Conservation (phyloP, 768 basidiomycete genomes). For the Phanerodontia chrysosporium region DNA sequence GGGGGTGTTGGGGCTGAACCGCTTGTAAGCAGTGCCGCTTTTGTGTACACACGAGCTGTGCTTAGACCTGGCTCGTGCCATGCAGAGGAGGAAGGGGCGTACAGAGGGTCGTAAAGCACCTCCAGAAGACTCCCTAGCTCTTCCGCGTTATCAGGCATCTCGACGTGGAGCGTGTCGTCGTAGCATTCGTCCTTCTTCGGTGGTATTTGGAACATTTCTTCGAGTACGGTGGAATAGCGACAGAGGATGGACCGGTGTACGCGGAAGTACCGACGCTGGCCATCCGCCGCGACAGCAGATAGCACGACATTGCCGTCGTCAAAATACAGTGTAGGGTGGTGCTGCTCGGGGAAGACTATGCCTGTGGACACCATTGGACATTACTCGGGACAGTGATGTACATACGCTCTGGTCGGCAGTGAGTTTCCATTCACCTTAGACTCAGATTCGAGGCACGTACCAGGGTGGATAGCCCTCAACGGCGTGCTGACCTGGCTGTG, state of each 20-base stretch:
- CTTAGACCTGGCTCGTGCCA: background rate
- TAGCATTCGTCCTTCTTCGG: conserved; percentile 22
- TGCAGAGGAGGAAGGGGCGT: conserved; percentile 9
- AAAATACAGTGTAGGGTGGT: conserved; percentile 27
- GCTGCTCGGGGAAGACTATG: conserved; percentile 4
- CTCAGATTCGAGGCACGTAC: background rate
- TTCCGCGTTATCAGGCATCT: conserved; percentile 27
- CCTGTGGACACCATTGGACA: background rate
- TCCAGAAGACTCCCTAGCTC: conserved; percentile 24
- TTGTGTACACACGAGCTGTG: background rate
- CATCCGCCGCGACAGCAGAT: conserved; percentile 17
- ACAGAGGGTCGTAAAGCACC: conserved; percentile 27
- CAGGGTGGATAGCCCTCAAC: background rate
- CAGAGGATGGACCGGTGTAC: conserved; percentile 25
- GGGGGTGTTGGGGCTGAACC: conserved; percentile 29
- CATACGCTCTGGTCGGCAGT: no score
- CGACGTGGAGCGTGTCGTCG: conserved; percentile 25
- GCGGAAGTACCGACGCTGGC: conserved; percentile 19
- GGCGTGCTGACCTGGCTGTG: no score
- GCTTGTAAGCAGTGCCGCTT: conserved; percentile 25
- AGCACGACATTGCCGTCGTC: conserved; percentile 31
- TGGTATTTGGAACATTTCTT: conserved; percentile 25
- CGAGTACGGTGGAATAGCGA: conserved; percentile 23
- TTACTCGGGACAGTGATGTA: no score
- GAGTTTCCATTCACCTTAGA: no score